These are phyloP conservation scores for Pleurozium schreberi DNA, from an alignment of 225 moss, liverwort and hornwort genomes.

Conservation along the genomic window DNA sequence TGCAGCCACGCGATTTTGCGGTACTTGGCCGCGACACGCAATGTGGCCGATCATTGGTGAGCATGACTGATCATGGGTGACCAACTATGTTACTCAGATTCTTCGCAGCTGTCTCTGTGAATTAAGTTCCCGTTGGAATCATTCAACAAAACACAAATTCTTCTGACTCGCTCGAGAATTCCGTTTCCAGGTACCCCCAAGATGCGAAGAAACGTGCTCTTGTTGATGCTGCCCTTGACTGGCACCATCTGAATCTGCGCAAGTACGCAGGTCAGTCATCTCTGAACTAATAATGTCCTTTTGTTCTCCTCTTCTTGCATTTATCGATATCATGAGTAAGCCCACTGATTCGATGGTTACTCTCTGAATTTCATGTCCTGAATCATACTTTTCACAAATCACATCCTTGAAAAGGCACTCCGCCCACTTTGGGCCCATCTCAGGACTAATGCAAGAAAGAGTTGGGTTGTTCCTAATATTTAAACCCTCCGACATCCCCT, in stretches of 20 bases:
- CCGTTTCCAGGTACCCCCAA: slow-evolving; percentile 6
- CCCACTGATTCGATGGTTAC: neutral
- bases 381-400: too few relatives aligned
- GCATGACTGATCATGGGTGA: neutral
- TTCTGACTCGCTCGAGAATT: neutral
- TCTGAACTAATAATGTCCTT: neutral
- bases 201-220: slow-evolving; percentile 23
- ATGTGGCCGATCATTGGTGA: slow-evolving; percentile 31
- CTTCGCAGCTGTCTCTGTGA: neutral
- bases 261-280: neutral
- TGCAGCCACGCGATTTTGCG: slow-evolving; percentile 31
- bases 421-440: neutral
- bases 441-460: neutral
- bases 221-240: slow-evolving; percentile 21
- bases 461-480: neutral
- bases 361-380: neutral
- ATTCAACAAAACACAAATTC: neutral
- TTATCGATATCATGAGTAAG: neutral
- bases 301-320: neutral
- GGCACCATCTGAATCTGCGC: slow-evolving; percentile 23
- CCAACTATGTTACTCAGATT: neutral
- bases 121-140: too few relatives aligned
- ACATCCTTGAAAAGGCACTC: neutral
- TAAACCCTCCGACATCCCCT: neutral
- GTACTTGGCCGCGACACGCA: slow-evolving; percentile 26